Evolutionary conservation across 768 basidiomycete genomes (phyloP).

Genomic region (Mycena capillaripes): DNA sequence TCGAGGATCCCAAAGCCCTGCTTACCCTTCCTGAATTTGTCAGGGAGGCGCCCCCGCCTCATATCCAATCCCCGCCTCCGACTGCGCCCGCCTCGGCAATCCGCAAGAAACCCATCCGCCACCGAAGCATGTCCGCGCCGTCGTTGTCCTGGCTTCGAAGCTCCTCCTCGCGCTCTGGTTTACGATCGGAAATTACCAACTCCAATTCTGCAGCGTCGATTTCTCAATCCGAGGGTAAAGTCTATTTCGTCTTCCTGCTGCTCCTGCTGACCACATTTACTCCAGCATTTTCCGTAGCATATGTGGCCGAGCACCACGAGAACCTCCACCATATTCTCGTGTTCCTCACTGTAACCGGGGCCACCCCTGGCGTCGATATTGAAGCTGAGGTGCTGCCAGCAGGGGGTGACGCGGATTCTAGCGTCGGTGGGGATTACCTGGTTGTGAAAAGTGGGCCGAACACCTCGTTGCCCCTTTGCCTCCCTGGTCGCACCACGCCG

Average conservation of each 20-base stretch:
- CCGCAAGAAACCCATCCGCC: slow-evolving; percentile 51
- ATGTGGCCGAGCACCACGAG: slow-evolving; percentile 86
- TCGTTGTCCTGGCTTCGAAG: slow-evolving; percentile 70
- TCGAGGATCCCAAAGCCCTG: slow-evolving; percentile 60
- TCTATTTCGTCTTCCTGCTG: neutral
- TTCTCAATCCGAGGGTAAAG: slow-evolving; percentile 40
- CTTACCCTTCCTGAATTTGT: slow-evolving; percentile 74
- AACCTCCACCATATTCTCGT: slow-evolving; percentile 85
- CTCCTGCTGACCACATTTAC: slow-evolving; percentile 12
- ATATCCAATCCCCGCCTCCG: slow-evolving; percentile 33
- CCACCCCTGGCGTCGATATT: slow-evolving; percentile 63
- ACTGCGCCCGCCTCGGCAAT: slow-evolving; percentile 30
- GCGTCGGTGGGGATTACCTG: slow-evolving; percentile 66
- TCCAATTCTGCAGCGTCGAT: slow-evolving; percentile 29
- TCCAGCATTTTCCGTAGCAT: slow-evolving; percentile 61
- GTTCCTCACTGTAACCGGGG: slow-evolving; percentile 72
- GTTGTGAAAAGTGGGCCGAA: slow-evolving; percentile 72
- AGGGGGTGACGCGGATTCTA: slow-evolving; percentile 50
- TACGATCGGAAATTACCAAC: slow-evolving; percentile 38
- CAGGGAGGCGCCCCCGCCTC: slow-evolving; percentile 58
- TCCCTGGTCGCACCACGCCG: slow-evolving; percentile 68
- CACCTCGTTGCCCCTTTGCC: slow-evolving; percentile 68
- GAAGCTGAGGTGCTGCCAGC: slow-evolving; percentile 77
- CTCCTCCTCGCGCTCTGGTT: slow-evolving; percentile 45
- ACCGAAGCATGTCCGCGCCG: slow-evolving; percentile 72